Evolutionary conservation across 2,329 filamentous ascomycete genomes (phyloP).

Genomic region (Cercospora sp.): DNA sequence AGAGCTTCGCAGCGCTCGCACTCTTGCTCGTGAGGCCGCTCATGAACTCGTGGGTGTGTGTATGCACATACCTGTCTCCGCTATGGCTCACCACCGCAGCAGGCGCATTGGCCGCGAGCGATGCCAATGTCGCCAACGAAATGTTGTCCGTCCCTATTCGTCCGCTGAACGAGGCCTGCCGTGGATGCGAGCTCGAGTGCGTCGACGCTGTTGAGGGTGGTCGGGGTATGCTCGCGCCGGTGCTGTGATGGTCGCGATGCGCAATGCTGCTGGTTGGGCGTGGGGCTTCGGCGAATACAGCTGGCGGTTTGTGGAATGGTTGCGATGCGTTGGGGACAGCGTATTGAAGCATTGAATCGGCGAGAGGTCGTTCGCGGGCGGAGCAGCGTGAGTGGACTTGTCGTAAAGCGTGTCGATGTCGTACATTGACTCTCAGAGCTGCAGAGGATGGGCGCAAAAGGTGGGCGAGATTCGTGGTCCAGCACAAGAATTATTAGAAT

Average conservation of each 20-base stretch:
- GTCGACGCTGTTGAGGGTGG: slow-evolving; percentile 56
- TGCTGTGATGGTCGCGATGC: slow-evolving; percentile 23
- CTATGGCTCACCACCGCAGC: slow-evolving; percentile 20
- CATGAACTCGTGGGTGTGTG: neutral
- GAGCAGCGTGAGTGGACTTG: neutral
- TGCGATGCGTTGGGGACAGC: slow-evolving; percentile 29
- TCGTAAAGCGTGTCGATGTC: neutral
- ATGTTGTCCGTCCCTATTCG: slow-evolving; percentile 13
- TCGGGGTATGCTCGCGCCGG: slow-evolving; percentile 54
- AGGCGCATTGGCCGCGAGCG: slow-evolving; percentile 31
- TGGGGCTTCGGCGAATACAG: slow-evolving; percentile 28
- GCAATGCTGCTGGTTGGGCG: slow-evolving; percentile 13
- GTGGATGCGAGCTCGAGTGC: slow-evolving; percentile 42
- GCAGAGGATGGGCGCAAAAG: neutral
- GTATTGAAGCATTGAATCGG: slow-evolving; percentile 56
- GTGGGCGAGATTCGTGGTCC: neutral
- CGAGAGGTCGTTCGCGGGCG: slow-evolving; percentile 27
- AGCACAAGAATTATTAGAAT: neutral
- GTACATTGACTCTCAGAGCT: neutral
- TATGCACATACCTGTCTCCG: slow-evolving; percentile 19
- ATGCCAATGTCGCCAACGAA: slow-evolving; percentile 40
- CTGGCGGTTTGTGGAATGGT: slow-evolving; percentile 25
- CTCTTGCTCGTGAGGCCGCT: neutral
- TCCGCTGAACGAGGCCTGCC: slow-evolving; percentile 20
- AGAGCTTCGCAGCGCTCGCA: neutral